Evolutionary conservation across 1,284 basidiomycete species (phyloP).

Genomic region (Leucoagaricus sp.): DNA sequence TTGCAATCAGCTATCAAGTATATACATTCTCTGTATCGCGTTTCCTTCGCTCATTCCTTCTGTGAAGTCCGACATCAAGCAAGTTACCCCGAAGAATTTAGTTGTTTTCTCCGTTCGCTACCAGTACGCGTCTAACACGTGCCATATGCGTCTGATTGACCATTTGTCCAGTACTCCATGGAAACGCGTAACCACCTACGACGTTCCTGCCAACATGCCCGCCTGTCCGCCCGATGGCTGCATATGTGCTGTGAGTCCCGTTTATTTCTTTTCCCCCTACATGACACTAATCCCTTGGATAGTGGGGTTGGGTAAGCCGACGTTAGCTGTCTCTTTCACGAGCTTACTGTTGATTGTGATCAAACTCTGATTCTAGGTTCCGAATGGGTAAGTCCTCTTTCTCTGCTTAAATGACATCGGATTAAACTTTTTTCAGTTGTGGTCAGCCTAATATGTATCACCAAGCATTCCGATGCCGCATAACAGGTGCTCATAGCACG

Average conservation of each 20-base stretch:
- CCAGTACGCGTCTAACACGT: slow-evolving; percentile 17
- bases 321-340: too few species aligned
- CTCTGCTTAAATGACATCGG: not conserved
- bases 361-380: slow-evolving; percentile 26
- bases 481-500: slow-evolving; percentile 39
- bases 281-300: not conserved
- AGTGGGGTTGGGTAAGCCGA: slow-evolving; percentile 47
- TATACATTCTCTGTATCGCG: not conserved
- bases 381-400: slow-evolving; percentile 28
- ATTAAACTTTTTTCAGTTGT: slow-evolving; percentile 30
- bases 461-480: slow-evolving; percentile 42
- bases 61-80: slow-evolving; percentile 37
- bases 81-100: slow-evolving; percentile 30
- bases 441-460: slow-evolving; percentile 50
- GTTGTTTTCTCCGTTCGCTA: slow-evolving; percentile 28
- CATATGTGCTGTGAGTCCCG: slow-evolving; percentile 44
- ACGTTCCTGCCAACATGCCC: slow-evolving; percentile 47
- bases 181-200: slow-evolving; percentile 44
- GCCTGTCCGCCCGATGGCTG: slow-evolving; percentile 48
- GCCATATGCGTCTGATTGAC: not conserved
- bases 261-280: not conserved
- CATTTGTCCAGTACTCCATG: slow-evolving; percentile 39
- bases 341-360: too few species aligned
- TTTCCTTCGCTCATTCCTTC: not conserved
- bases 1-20: slow-evolving; percentile 47